A percentile compares a stretch with the other conserved stretches of the same genome.
These are phyloP conservation scores for Scheffersomyces coipomensis DNA, from an alignment of 805 yeast genomes.

Conservation along the genomic window DNA sequence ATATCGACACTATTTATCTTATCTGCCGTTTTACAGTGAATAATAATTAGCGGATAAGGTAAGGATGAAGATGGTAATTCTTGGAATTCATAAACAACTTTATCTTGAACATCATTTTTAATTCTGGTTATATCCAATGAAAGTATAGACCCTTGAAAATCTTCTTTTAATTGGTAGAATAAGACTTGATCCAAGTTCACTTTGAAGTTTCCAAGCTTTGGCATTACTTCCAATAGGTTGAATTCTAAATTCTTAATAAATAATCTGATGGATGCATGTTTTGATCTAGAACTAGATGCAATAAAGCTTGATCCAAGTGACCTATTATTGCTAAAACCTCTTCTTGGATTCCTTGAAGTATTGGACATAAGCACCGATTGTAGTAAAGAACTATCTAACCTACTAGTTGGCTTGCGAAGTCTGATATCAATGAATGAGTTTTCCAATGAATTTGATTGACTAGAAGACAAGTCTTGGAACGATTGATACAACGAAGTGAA, in stretches of 20 bases:
- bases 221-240: slow-evolving; percentile 12
- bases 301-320: neutral
- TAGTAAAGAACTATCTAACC: slow-evolving; percentile 1
- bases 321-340: slow-evolving; percentile 2
- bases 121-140: slow-evolving; percentile 15
- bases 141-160: slow-evolving; percentile 20
- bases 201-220: slow-evolving; percentile 25
- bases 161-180: slow-evolving; percentile 17
- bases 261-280: slow-evolving; percentile 38
- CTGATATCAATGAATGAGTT: slow-evolving; percentile 2
- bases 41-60: slow-evolving; percentile 21
- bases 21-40: slow-evolving; percentile 18
- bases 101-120: slow-evolving; percentile 8
- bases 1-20: slow-evolving; percentile 37
- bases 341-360: slow-evolving; percentile 12
- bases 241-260: slow-evolving; percentile 17
- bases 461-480: slow-evolving; percentile 5
- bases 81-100: slow-evolving; percentile 21
- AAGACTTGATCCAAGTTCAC: slow-evolving; percentile 12
- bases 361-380: slow-evolving; percentile 2
- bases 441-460: slow-evolving; percentile 4
- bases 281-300: slow-evolving; percentile 18
- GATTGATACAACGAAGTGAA: slow-evolving; percentile 7
- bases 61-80: slow-evolving; percentile 7
- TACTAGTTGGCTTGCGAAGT: neutral